A percentile compares a stretch with the other conserved stretches of the same genome.
These are phyloP conservation scores for Xylariaceae sp. DNA, from an alignment of 2,329 filamentous ascomycete species.

Conservation along the genomic window DNA sequence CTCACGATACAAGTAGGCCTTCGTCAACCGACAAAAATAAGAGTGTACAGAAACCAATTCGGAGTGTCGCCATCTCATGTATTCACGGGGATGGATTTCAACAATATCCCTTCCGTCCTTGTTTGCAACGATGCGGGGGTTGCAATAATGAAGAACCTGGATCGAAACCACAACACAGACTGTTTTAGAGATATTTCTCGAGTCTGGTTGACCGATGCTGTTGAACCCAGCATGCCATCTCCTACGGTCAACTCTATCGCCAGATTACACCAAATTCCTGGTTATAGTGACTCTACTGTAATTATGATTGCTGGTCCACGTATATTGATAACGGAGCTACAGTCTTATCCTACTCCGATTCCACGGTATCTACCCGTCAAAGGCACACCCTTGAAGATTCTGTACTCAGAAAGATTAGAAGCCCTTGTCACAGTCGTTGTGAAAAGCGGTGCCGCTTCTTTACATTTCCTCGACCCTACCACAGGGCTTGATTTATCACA, in stretches of 20 bases:
- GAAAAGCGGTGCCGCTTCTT: conserved; percentile 50
- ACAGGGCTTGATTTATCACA: conserved; percentile 59
- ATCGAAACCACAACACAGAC: conserved; percentile 6
- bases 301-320: conserved; percentile 57
- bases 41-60: conserved; percentile 31
- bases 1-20: conserved; percentile 45
- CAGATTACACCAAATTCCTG: conserved; percentile 49
- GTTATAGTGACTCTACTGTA: conserved; percentile 49
- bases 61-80: conserved; percentile 39
- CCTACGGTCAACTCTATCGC: conserved; percentile 56
- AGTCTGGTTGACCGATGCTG: conserved; percentile 59
- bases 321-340: conserved; percentile 60
- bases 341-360: conserved; percentile 42
- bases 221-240: conserved; percentile 51
- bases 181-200: conserved; percentile 50
- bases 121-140: conserved; percentile 45
- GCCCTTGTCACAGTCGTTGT: conserved; percentile 60
- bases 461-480: conserved; percentile 63
- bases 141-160: conserved; percentile 33
- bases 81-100: conserved; percentile 39
- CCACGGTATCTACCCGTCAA: conserved; percentile 36
- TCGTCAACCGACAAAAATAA: conserved; percentile 23
- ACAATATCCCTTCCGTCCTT: conserved; percentile 52
- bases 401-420: conserved; percentile 61
- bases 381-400: conserved; percentile 56